Percentiles rank a stretch among this genome's conserved stretches.
These are phyloP conservation scores for Citrullus amarus DNA, from an alignment of 306 rosid genomes.

Conservation along the genomic window DNA sequence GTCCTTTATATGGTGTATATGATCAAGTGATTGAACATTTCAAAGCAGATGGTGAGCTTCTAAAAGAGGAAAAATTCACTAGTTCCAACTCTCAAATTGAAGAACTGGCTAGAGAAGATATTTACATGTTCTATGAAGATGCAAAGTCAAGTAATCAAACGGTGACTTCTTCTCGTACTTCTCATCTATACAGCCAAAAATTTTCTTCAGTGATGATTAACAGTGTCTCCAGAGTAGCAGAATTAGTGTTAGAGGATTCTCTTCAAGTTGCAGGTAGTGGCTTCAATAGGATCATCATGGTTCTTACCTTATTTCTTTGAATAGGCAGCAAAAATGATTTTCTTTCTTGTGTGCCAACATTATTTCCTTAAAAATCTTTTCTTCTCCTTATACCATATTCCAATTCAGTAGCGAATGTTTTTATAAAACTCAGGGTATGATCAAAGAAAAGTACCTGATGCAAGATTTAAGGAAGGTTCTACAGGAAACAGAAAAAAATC, in stretches of 20 bases:
- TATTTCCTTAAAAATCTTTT: constrained; percentile 7
- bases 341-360: constrained; percentile 2
- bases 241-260: constrained; percentile 21
- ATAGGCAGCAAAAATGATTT: background rate
- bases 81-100: constrained; percentile 22
- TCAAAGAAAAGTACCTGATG: constrained; percentile 25
- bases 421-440: constrained; percentile 39
- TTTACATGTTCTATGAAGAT: constrained; percentile 67
- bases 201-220: constrained; percentile 26
- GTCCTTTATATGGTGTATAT: constrained; percentile 13
- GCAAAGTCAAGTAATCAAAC: constrained; percentile 26
- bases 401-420: constrained; percentile 19
- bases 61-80: constrained; percentile 17
- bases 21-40: constrained; percentile 17
- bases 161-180: constrained; percentile 24
- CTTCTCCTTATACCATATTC: constrained; percentile 1
- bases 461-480: constrained; percentile 26
- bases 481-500: constrained; percentile 19
- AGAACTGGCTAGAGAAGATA: constrained; percentile 55
- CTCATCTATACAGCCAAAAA: constrained; percentile 20
- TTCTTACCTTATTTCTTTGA: background rate
- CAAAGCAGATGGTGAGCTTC: constrained; percentile 25
- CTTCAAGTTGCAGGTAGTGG: constrained; percentile 37
- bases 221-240: constrained; percentile 18
- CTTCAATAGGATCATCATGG: constrained; percentile 13